Evolutionary conservation across 2,329 filamentous ascomycete genomes (phyloP), one percentile per base, ranked within the genome.

Genomic region (Didymellaceae sp.): DNA sequence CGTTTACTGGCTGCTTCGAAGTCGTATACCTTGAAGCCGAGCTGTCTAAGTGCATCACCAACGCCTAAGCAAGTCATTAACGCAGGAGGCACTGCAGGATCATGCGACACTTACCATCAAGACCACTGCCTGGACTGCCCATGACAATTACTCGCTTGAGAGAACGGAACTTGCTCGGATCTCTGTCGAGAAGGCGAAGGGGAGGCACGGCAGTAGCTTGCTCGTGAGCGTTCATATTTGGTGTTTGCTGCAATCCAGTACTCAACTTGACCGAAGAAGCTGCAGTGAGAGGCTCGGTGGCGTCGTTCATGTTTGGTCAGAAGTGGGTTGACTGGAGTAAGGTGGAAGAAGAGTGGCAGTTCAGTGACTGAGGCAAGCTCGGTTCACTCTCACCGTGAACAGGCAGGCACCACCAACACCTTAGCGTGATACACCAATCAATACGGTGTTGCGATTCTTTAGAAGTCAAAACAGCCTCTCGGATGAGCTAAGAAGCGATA

Each of bases 1-100:
- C 69, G 68, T 32, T 50, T 58, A 14, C 70, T 66, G 20, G 74
- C 71, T 13, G 67, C 64, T 56, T 72, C 66, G 48, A 71, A 68
- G 45, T 75, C 74, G 39, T 73, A 59, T 8, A 69, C 68, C 3
- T 57, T 54, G 37, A 69, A 65, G 6, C 63, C 65, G 3, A 73
- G 59, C 20, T 62, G 45, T 14, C 40, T 48, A 7, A 74, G 62
- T 13, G 70, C 70, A 22, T 68, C 61, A 5, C 65, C 61, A 10
- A 72, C 55, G 7, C 68, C 70, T 52, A 13, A 17, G 11, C 45
- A 17, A 54, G 35, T 38, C 20, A 10, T 7, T 7, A 9, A 18
- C 22, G 21, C 20, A 17, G 22, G 8, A 5, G 1, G 5, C 16
- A 1, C 9, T 18, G n/a, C 14, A 7, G 8, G n/a, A 7, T n/a